Evolutionary conservation across 352 stramenopile species (phyloP).

Genomic region (Phytophthora pinifolia): DNA sequence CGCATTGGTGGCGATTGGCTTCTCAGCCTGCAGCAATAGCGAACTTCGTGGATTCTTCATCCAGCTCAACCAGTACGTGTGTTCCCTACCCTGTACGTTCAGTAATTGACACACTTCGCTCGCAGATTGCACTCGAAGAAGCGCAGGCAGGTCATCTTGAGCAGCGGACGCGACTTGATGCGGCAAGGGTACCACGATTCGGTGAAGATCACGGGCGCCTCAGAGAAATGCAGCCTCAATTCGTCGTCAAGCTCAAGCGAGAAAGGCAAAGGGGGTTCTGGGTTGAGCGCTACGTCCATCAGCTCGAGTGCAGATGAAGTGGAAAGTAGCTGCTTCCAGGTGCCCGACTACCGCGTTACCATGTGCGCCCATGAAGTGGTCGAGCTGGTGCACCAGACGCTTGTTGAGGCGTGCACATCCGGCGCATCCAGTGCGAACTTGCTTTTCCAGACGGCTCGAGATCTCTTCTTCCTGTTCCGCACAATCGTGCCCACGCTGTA

Average conservation of each 20-base stretch:
- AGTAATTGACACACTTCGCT: constrained; percentile 2
- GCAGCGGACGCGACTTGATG: constrained; percentile 53
- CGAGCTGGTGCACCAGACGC: constrained; percentile 61
- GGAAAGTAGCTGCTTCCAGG: constrained; percentile 59
- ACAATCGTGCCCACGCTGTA: constrained; percentile 69
- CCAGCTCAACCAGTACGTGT: constrained; percentile 62
- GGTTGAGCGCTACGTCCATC: constrained; percentile 3
- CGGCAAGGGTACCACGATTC: constrained; percentile 62
- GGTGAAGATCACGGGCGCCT: constrained; percentile 48
- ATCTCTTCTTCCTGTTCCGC: constrained; percentile 75
- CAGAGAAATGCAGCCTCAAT: constrained; percentile 59
- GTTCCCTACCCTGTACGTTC: background rate
- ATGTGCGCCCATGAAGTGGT: constrained; percentile 60
- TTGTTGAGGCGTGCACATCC: constrained; percentile 58
- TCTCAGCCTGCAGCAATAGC: constrained; percentile 49
- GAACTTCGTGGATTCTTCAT: constrained; percentile 59
- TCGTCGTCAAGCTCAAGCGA: constrained; percentile 36
- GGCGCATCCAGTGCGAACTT: constrained; percentile 45
- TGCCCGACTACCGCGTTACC: constrained; percentile 65
- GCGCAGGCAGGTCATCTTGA: constrained; percentile 59
- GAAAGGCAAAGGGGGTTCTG: constrained; percentile 27
- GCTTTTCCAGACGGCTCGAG: constrained; percentile 80
- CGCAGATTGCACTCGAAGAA: constrained; percentile 72
- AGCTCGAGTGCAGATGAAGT: constrained; percentile 27
- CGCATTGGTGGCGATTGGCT: constrained; percentile 45